A percentile compares a stretch with the other conserved stretches of the same genome.
phyloP scores from a whole-genome alignment of 2,329 filamentous ascomycete species.

The Amylocarpus encephaloides region DNA sequence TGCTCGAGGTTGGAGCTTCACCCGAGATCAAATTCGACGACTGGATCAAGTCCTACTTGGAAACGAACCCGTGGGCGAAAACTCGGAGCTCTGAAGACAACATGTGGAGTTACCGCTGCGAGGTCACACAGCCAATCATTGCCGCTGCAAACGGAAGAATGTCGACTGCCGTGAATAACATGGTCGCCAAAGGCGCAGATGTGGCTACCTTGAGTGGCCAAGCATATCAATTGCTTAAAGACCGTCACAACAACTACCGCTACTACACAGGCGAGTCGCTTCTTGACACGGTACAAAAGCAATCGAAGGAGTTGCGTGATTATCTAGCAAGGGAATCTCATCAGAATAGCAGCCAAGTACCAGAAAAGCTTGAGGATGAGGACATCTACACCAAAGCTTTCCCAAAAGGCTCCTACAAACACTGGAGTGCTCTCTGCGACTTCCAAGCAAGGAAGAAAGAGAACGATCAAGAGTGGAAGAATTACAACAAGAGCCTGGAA shows the following conservation, averaged over 20 bases:
- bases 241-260: conserved; percentile 2
- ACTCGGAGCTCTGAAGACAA: conserved; percentile 42
- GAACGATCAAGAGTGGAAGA: conserved; percentile 29
- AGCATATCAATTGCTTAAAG: neutral
- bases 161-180: conserved; percentile 38
- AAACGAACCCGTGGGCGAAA: conserved; percentile 33
- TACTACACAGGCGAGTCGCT: conserved; percentile 41
- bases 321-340: conserved; percentile 12
- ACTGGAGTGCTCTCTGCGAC: conserved; percentile 29
- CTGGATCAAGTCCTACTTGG: conserved; percentile 53
- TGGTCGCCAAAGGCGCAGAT: conserved; percentile 60
- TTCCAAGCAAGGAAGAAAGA: conserved; percentile 11
- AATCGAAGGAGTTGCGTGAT: conserved; percentile 42
- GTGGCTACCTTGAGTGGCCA: conserved; percentile 46
- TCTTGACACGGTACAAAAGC: conserved; percentile 53
- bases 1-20: conserved; percentile 58
- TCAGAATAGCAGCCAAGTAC: neutral
- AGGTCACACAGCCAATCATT: conserved; percentile 59
- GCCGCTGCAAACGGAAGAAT: conserved; percentile 48
- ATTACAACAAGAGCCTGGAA: conserved; percentile 32
- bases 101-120: conserved; percentile 40
- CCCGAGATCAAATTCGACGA: conserved; percentile 54
- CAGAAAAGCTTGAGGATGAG: conserved; percentile 37
- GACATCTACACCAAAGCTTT: conserved; percentile 45
- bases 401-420: conserved; percentile 50